Evolutionary conservation across 176 grass and related monocot species (phyloP).

Genomic region (Tillandsia leiboldiana): DNA sequence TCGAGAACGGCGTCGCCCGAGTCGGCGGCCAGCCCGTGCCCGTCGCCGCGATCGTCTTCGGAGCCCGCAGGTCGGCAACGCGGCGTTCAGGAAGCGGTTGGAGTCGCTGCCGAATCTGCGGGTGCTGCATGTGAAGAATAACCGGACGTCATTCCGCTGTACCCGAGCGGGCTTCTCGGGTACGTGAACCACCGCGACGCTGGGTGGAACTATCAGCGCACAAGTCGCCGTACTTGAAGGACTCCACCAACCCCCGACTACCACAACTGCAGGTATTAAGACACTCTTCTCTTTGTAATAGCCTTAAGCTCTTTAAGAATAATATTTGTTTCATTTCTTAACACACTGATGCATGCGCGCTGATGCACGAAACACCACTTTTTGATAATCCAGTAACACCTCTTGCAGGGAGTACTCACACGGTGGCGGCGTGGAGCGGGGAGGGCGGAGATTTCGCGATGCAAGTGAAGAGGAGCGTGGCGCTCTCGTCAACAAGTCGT

Average conservation of each 20-base stretch:
- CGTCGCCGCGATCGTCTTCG: constrained; percentile 70
- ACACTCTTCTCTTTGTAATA: too few relatives aligned
- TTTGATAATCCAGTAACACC: too few relatives aligned
- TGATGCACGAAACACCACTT: too few relatives aligned
- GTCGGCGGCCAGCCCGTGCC: constrained; percentile 29
- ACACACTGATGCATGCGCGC: too few relatives aligned
- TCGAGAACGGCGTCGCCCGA: constrained; percentile 42
- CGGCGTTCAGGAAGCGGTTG: too few relatives aligned
- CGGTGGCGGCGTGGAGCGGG: constrained; percentile 59
- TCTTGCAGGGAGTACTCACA: constrained; percentile 65
- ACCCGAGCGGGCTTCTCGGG: constrained; percentile 55
- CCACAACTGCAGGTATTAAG: constrained; percentile 39
- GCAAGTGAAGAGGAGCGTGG: constrained; percentile 62
- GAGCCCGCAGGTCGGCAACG: constrained; percentile 72
- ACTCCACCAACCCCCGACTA: constrained; percentile 47
- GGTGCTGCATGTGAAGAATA: constrained; percentile 66
- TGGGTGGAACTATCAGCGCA: constrained; percentile 43
- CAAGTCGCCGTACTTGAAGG: constrained; percentile 68
- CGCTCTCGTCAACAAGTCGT: constrained; percentile 86
- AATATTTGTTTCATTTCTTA: too few relatives aligned
- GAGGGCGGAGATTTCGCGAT: constrained; percentile 54
- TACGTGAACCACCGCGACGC: constrained; percentile 35
- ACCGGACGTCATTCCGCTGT: constrained; percentile 59
- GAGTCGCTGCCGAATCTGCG: too few relatives aligned
- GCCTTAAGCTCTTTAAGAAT: too few relatives aligned